A percentile compares a stretch with the other conserved stretches of the same genome.
These are phyloP conservation scores for Wickerhamomyces canadensis DNA, from an alignment of 805 yeast species.

Conservation along the genomic window DNA sequence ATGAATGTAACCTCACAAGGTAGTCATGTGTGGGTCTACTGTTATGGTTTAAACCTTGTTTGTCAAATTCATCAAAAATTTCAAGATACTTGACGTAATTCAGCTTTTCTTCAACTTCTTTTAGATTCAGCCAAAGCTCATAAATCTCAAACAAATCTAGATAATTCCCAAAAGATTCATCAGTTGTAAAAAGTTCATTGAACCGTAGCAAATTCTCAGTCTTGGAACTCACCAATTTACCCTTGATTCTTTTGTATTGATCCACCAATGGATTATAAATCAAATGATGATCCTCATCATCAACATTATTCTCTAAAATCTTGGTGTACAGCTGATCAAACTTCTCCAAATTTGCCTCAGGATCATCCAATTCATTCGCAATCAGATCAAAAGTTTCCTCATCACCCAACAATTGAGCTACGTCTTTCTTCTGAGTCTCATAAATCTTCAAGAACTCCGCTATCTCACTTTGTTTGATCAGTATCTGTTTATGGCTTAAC, in stretches of 20 bases:
- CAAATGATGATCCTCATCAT: too few species aligned
- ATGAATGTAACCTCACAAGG: constrained; percentile 38
- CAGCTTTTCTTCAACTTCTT: constrained; percentile 24
- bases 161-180: constrained; percentile 60
- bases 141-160: constrained; percentile 52
- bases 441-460: constrained; percentile 1
- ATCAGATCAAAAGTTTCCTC: neutral
- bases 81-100: constrained; percentile 48
- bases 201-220: constrained; percentile 43
- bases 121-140: constrained; percentile 46
- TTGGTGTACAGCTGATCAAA: constrained; percentile 34
- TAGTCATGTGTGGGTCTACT: constrained; percentile 27
- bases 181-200: constrained; percentile 45
- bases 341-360: constrained; percentile 24
- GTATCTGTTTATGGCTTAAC: too few species aligned
- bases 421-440: constrained; percentile 4
- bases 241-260: constrained; percentile 16
- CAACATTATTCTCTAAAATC: constrained; percentile 26
- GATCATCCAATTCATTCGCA: constrained; percentile 18
- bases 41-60: constrained; percentile 18
- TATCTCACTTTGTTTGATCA: neutral
- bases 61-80: constrained; percentile 36
- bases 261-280: constrained; percentile 20
- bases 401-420: neutral
- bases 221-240: constrained; percentile 36